Conservation (phyloP, 495 filamentous ascomycete genomes). For the Penicillium angulare region DNA sequence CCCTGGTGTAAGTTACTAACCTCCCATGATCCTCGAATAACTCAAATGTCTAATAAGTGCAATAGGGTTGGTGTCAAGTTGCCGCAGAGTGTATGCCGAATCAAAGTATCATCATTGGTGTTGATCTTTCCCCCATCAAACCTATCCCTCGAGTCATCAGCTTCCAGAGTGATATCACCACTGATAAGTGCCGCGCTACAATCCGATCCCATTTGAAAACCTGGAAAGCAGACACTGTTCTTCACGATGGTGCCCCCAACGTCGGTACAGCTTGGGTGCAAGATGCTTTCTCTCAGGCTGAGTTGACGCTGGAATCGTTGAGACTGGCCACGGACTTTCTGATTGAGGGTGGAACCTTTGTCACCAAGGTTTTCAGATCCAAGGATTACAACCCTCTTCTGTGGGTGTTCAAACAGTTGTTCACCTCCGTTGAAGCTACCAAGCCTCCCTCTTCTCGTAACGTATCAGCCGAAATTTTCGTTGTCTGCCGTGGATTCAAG, state of each 20-base stretch:
- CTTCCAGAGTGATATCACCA: constrained; percentile 98
- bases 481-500: constrained; percentile 91
- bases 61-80: constrained; percentile 95
- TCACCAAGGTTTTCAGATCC: constrained; percentile 97
- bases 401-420: constrained; percentile 98
- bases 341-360: constrained; percentile 84
- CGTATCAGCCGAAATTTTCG: constrained; percentile 97
- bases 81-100: constrained; percentile 91
- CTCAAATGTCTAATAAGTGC: constrained; percentile 25
- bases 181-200: constrained; percentile 92
- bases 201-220: constrained; percentile 89
- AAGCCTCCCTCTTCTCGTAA: constrained; percentile 95
- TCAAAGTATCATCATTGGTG: constrained; percentile 87
- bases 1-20: constrained; percentile 67
- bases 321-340: constrained; percentile 95
- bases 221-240: constrained; percentile 96
- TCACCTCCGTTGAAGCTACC: constrained; percentile 90
- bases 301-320: constrained; percentile 86
- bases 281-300: constrained; percentile 96
- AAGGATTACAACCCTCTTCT: constrained; percentile 95
- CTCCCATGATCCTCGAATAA: background rate
- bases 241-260: constrained; percentile 97
- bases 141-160: constrained; percentile 88
- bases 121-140: constrained; percentile 95
- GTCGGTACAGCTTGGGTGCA: constrained; percentile 98